Evolutionary conservation across 129 eudicot genomes (phyloP).

Genomic region (Oenanthe sinensis): DNA sequence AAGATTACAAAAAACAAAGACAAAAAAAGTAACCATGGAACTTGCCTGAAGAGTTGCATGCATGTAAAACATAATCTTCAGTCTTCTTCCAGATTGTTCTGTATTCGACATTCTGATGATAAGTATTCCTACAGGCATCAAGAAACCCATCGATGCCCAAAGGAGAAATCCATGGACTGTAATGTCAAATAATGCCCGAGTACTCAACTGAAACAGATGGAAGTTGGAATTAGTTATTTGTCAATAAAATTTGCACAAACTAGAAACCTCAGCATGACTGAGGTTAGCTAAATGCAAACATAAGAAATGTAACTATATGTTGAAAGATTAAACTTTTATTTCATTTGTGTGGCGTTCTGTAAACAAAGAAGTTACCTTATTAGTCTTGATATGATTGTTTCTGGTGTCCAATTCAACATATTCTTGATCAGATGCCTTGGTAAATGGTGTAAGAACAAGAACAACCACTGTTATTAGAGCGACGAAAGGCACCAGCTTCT

Average conservation of each 20-base stretch:
- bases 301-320: background rate
- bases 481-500: constrained; percentile 8
- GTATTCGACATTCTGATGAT: constrained; percentile 52
- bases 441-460: constrained; percentile 19
- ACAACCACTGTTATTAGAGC: constrained; percentile 1
- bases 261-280: background rate
- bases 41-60: constrained; percentile 71
- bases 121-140: constrained; percentile 65
- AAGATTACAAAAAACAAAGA: background rate
- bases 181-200: constrained; percentile 25
- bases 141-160: constrained; percentile 93
- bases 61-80: constrained; percentile 42
- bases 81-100: constrained; percentile 47
- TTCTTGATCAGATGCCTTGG: constrained; percentile 13
- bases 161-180: constrained; percentile 65
- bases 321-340: background rate
- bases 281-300: background rate
- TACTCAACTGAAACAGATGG: constrained; percentile 21
- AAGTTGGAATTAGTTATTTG: background rate
- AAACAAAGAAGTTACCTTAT: constrained; percentile 10
- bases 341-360: background rate
- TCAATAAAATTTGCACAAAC: background rate
- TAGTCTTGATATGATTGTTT: background rate
- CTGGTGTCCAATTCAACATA: background rate
- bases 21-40: background rate